These are phyloP conservation scores for Emiliania huxleyi DNA, from an alignment of 78 protist genomes.

Conservation along the genomic window DNA sequence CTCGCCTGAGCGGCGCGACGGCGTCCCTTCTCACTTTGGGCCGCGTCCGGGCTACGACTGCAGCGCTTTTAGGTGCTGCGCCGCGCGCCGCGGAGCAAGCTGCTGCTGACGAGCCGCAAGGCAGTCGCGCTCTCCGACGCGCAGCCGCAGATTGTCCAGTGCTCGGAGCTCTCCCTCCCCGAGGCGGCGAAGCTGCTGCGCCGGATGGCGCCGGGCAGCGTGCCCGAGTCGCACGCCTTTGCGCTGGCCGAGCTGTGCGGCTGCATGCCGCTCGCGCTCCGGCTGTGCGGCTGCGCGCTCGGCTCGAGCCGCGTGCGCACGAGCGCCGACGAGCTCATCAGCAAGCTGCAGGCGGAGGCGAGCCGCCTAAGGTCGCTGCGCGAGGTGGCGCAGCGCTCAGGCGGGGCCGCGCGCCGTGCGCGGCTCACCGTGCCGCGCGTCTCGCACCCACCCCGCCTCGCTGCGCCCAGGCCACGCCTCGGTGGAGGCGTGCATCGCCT, in stretches of 20 bases:
- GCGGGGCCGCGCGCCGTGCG: neutral
- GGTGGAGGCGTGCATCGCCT: neutral
- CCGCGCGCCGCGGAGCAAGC: neutral
- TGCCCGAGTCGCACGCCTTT: neutral
- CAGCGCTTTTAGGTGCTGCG: too few relatives aligned
- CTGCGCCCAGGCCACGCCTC: neutral
- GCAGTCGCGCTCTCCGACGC: neutral
- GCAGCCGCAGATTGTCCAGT: neutral
- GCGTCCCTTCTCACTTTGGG: too few relatives aligned
- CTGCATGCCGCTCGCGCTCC: constrained; percentile 28
- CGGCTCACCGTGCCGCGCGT: neutral
- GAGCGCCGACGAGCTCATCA: neutral
- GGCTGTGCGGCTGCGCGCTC: constrained; percentile 17
- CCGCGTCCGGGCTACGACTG: too few relatives aligned
- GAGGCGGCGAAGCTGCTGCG: neutral
- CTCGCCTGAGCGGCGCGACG: neutral
- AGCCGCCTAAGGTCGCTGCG: neutral
- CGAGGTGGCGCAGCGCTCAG: neutral
- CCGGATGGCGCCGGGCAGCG: neutral
- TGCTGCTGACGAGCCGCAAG: neutral
- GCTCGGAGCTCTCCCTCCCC: neutral
- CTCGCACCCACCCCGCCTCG: too few relatives aligned
- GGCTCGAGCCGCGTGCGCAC: neutral
- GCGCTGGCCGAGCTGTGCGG: constrained; percentile 2
- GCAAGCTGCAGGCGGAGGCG: neutral